phyloP scores from a whole-genome alignment of 106 monocot species.

The Amphibolis antarctica region DNA sequence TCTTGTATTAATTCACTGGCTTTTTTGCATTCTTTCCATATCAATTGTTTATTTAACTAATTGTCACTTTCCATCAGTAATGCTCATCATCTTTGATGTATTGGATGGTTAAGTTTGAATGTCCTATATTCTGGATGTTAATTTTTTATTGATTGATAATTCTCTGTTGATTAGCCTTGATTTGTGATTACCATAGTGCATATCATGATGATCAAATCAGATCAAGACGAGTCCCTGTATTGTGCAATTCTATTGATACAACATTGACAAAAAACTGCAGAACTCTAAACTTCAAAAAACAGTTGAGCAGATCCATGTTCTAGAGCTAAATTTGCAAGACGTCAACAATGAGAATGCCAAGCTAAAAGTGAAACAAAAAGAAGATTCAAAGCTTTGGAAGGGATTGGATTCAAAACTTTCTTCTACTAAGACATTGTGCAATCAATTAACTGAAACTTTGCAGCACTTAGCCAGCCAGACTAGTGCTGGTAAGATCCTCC shows the following conservation, averaged over 20 bases:
- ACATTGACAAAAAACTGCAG: constrained; percentile 23
- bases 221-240: no score
- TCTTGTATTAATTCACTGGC: no score
- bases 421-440: constrained; percentile 72
- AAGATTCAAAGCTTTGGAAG: constrained; percentile 84
- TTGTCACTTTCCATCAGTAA: no score
- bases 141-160: no score
- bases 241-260: background rate
- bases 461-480: constrained; percentile 53
- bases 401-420: constrained; percentile 76
- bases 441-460: constrained; percentile 77
- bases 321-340: constrained; percentile 74
- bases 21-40: no score
- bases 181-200: no score
- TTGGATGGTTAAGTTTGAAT: no score
- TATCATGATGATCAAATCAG: no score
- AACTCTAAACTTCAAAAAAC: constrained; percentile 69
- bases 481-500: constrained; percentile 34
- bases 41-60: no score
- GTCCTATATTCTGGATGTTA: no score
- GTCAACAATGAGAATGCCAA: constrained; percentile 82
- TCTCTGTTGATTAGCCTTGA: no score
- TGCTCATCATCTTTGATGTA: no score
- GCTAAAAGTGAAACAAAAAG: constrained; percentile 67
- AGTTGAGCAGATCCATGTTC: constrained; percentile 61